Conservation (phyloP, 139 green algal species). For the Tetraselmis striata region DNA sequence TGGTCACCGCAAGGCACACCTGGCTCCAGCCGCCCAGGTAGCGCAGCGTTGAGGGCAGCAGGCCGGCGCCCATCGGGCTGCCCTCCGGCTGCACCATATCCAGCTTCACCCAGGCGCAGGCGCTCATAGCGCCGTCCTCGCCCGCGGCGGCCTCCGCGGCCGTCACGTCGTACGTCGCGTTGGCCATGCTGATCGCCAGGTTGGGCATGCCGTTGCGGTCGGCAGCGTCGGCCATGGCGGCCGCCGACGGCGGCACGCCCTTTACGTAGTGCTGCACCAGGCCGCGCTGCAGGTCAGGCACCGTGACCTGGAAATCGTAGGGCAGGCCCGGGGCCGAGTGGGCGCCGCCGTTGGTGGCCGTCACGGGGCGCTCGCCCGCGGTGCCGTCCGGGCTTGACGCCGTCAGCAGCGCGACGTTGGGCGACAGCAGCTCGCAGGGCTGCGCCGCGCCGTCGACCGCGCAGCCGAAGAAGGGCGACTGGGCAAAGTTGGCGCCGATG, state of each 20-base stretch:
- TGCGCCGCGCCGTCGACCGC: not conserved
- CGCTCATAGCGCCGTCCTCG: not conserved
- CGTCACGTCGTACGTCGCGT: not conserved
- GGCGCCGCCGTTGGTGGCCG: not conserved
- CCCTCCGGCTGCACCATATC: not conserved
- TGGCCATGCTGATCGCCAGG: not conserved
- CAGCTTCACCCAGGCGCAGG: not conserved
- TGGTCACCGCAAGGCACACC: too few species aligned
- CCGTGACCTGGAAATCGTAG: not conserved
- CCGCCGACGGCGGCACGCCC: not conserved
- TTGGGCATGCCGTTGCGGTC: not conserved
- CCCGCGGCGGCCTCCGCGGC: not conserved
- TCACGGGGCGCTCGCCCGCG: not conserved
- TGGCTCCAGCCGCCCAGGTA: not conserved
- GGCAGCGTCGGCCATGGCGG: not conserved
- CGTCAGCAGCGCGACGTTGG: not conserved
- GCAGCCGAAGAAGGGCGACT: not conserved
- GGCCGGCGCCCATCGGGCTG: not conserved
- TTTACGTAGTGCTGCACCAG: not conserved
- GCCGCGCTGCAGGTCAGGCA: not conserved
- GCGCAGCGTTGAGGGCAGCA: not conserved
- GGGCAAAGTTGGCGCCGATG: constrained; percentile 3
- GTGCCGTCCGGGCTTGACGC: not conserved
- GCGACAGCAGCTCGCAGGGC: not conserved
- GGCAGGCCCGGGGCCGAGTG: not conserved